A percentile compares a stretch with the other conserved stretches of the same genome.
phyloP scores from a whole-genome alignment of 1,139 yeast species.

The Candida sanyaensis region DNA sequence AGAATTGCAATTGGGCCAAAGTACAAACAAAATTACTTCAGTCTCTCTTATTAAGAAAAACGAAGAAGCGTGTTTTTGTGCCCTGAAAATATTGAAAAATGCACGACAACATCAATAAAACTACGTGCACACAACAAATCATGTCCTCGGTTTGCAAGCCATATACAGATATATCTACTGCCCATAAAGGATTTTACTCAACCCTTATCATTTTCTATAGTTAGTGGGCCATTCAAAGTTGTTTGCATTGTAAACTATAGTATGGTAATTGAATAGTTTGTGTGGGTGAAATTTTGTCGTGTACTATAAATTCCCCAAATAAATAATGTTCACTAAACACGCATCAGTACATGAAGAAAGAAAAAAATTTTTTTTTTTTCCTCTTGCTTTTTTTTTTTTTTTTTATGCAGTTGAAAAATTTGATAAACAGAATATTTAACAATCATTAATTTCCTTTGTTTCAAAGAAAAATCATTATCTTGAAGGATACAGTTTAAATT shows the following conservation, averaged over 20 bases:
- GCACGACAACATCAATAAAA: not conserved
- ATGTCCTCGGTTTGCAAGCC: no score
- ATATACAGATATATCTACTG: no score
- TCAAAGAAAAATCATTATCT: not conserved
- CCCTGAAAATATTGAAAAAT: not conserved
- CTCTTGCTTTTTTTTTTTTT: not conserved
- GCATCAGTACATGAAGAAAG: not conserved
- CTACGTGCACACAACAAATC: not conserved
- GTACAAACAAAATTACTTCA: no score
- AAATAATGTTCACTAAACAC: not conserved
- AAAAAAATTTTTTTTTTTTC: not conserved
- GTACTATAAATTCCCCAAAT: not conserved
- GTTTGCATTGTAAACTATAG: no score
- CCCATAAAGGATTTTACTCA: no score
- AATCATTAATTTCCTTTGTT: not conserved
- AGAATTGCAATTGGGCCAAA: no score
- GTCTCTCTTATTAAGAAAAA: not conserved
- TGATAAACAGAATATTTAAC: not conserved
- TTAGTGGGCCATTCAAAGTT: no score
- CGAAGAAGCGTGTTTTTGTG: conserved; percentile 1
- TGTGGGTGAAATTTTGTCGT: not conserved
- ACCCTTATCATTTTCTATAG: no score
- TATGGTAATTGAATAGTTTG: not conserved
- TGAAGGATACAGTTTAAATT: no score
- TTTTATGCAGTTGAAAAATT: not conserved